Evolutionary conservation across 371 early-diverging fungal genomes (phyloP).

Genomic region (Circinella minor): DNA sequence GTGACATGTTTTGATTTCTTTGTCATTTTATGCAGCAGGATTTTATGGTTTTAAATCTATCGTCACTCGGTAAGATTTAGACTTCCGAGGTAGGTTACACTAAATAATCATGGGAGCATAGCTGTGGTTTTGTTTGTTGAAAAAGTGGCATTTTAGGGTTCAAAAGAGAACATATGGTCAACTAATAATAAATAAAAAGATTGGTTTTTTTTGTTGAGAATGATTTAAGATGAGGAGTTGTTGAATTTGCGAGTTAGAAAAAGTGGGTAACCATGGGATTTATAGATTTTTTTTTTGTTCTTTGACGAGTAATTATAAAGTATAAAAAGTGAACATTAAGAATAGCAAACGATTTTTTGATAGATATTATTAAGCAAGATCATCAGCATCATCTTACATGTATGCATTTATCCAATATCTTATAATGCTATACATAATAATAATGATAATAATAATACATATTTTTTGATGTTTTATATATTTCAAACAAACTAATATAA

Average conservation of each 20-base stretch:
- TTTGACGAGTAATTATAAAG: too few relatives aligned
- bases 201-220: neutral
- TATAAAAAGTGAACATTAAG: too few relatives aligned
- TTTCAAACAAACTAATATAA: too few relatives aligned
- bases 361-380: too few relatives aligned
- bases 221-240: neutral
- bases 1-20: too few relatives aligned
- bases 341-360: too few relatives aligned
- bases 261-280: neutral
- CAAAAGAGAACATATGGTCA: neutral
- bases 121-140: neutral
- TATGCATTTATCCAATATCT: too few relatives aligned
- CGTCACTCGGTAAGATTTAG: slow-evolving; percentile 8
- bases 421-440: too few relatives aligned
- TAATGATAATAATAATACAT: too few relatives aligned
- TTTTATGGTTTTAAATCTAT: neutral
- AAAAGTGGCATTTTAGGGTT: slow-evolving; percentile 3
- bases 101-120: neutral
- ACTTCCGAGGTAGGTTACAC: slow-evolving; percentile 9
- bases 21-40: too few relatives aligned
- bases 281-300: neutral
- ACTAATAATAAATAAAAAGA: neutral
- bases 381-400: too few relatives aligned
- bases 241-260: neutral
- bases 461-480: too few relatives aligned